Conservation (phyloP, 495 filamentous ascomycete genomes). For the Penicillium egyptiacum region DNA sequence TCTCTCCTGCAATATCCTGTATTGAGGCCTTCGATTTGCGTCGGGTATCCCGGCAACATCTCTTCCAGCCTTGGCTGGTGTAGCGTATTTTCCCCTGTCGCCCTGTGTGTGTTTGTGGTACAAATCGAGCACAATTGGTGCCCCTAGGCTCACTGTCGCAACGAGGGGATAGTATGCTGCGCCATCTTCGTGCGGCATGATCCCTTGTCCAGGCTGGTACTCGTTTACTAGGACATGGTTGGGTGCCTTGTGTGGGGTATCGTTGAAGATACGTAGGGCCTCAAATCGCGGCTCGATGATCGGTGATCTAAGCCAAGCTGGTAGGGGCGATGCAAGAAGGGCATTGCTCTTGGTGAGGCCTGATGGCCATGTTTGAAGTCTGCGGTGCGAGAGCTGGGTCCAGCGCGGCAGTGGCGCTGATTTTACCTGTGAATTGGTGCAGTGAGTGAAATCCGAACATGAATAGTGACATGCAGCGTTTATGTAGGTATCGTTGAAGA, state of each 20-base stretch:
- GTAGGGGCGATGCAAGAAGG: conserved; percentile 73
- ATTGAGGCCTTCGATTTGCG: conserved; percentile 38
- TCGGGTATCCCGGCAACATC: conserved; percentile 29
- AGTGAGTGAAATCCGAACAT: conserved; percentile 1
- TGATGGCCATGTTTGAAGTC: conserved; percentile 88
- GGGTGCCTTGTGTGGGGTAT: conserved; percentile 69
- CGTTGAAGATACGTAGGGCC: conserved; percentile 59
- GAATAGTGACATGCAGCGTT: conserved; percentile 1
- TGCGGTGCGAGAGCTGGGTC: conserved; percentile 79
- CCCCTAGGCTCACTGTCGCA: conserved; percentile 84
- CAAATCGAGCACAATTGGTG: conserved; percentile 74
- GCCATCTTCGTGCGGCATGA: conserved; percentile 96
- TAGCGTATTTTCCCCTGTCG: conserved; percentile 24
- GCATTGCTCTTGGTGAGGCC: conserved; percentile 69
- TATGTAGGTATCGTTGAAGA: background rate
- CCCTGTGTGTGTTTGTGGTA: conserved; percentile 57
- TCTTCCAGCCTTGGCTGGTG: background rate
- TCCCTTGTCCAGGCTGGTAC: conserved; percentile 83
- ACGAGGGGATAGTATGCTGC: conserved; percentile 82
- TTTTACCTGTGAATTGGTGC: conserved; percentile 35
- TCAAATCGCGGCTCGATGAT: conserved; percentile 64
- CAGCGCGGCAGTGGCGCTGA: conserved; percentile 73
- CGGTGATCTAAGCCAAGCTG: conserved; percentile 71
- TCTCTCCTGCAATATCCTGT: conserved; percentile 83
- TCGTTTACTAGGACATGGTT: conserved; percentile 96